phyloP scores from a whole-genome alignment of 768 basidiomycete species.

The Lyophyllum semitale region DNA sequence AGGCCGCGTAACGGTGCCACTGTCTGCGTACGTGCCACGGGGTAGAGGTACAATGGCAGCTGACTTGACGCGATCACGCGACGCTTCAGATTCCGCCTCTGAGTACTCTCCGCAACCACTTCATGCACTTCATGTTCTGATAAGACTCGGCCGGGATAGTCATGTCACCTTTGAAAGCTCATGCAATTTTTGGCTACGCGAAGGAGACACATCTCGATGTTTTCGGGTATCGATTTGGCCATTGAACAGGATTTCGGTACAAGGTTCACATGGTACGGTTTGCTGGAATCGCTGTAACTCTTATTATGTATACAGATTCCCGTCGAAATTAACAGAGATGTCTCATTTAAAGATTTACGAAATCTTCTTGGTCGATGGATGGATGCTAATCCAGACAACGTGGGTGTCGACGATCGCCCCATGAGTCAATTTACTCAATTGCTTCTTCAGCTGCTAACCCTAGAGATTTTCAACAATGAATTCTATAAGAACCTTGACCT shows the following conservation, averaged over 20 bases:
- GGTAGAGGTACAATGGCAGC: no score
- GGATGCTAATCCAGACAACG: constrained; percentile 71
- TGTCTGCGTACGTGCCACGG: no score
- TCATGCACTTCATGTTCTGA: no score
- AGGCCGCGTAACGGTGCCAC: background rate
- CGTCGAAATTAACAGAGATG: constrained; percentile 73
- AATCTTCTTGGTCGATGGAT: constrained; percentile 77
- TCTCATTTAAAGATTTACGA: constrained; percentile 83
- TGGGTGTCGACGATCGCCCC: constrained; percentile 38
- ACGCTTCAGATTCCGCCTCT: no score
- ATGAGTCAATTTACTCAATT: constrained; percentile 1
- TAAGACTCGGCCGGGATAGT: no score
- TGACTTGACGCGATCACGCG: no score
- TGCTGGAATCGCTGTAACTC: constrained; percentile 1
- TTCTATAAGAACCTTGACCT: constrained; percentile 86
- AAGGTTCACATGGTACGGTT: background rate
- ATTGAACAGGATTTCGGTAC: no score
- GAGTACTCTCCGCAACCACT: no score
- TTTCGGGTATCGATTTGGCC: no score
- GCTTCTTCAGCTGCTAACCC: constrained; percentile 68
- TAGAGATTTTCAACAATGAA: constrained; percentile 78
- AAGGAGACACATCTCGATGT: no score
- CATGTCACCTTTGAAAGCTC: no score
- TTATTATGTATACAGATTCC: constrained; percentile 61
- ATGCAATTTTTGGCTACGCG: no score